Conservation (phyloP, 208 protist species). For the Leishmania tropica region DNA sequence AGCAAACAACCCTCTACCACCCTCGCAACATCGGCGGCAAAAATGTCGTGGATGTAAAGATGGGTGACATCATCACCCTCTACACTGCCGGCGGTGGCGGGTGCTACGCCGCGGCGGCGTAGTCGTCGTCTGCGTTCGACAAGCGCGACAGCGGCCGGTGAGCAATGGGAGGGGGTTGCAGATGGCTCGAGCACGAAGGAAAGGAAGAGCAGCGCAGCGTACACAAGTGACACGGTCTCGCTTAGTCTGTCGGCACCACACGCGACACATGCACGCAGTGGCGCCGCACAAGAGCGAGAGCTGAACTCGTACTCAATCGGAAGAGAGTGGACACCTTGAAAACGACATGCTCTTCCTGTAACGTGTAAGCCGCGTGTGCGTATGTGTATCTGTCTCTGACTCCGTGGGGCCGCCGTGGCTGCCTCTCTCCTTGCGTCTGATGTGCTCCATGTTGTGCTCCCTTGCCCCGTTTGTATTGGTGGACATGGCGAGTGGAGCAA, state of each 20-base stretch:
- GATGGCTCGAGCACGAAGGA: not conserved
- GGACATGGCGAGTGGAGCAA: not conserved
- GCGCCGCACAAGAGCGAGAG: not conserved
- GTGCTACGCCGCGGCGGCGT: constrained; percentile 25
- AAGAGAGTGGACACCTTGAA: not conserved
- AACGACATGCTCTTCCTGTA: not conserved
- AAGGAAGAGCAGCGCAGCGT: not conserved
- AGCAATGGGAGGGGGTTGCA: not conserved
- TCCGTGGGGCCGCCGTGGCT: no score
- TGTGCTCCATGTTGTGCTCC: no score
- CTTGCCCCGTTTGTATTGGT: not conserved
- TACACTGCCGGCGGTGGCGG: constrained; percentile 60
- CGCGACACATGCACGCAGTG: not conserved
- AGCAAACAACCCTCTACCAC: constrained; percentile 38
- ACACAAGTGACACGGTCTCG: not conserved
- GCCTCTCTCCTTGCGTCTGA: no score
- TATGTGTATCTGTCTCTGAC: not conserved
- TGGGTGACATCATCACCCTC: constrained; percentile 66
- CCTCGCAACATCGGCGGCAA: constrained; percentile 66
- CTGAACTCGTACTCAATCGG: not conserved
- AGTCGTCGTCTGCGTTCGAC: not conserved
- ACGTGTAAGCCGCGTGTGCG: not conserved
- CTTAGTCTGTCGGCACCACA: not conserved
- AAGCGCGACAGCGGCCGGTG: not conserved
- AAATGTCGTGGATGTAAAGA: constrained; percentile 51